phyloP scores from a whole-genome alignment of 2,329 filamentous ascomycete species.

The Arthrobotrys entomopaga region DNA sequence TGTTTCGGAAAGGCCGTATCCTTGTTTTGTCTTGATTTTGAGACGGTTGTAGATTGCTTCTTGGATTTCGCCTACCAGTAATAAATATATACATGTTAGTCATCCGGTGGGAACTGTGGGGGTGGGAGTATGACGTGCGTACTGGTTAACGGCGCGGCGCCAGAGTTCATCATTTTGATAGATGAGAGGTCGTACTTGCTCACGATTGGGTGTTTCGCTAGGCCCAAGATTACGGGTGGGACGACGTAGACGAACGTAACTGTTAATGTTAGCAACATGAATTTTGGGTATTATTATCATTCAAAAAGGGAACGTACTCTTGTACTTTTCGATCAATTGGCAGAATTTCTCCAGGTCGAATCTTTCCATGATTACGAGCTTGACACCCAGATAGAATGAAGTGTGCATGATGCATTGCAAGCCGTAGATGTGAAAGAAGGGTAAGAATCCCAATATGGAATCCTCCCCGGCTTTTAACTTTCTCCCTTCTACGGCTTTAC shows the following conservation, averaged over 20 bases:
- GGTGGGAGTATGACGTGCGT: conserved; percentile 4
- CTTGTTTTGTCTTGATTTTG: conserved; percentile 85
- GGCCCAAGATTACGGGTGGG: conserved; percentile 81
- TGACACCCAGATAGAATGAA: conserved; percentile 65
- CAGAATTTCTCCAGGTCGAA: conserved; percentile 87
- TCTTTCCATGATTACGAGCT: conserved; percentile 76
- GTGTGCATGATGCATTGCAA: conserved; percentile 55
- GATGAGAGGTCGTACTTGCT: conserved; percentile 82
- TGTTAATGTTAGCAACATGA: not conserved
- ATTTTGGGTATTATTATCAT: not conserved
- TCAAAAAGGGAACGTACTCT: conserved; percentile 68
- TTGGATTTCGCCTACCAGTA: conserved; percentile 71
- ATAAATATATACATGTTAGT: conserved; percentile 18
- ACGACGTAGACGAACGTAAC: conserved; percentile 67
- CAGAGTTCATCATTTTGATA: conserved; percentile 85
- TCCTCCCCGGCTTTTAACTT: conserved; percentile 66
- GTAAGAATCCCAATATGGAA: conserved; percentile 79
- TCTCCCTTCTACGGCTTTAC: conserved; percentile 58
- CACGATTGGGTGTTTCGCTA: conserved; percentile 81
- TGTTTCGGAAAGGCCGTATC: conserved; percentile 89
- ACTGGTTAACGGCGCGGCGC: conserved; percentile 82
- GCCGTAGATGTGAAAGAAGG: conserved; percentile 90
- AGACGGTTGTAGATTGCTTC: conserved; percentile 78
- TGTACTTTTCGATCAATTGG: conserved; percentile 76
- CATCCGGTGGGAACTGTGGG: not conserved